Percentiles rank a stretch among this genome's conserved stretches.
These are phyloP conservation scores for Tinospora cordifolia DNA, from an alignment of 164 flowering plant species.

Conservation along the genomic window DNA sequence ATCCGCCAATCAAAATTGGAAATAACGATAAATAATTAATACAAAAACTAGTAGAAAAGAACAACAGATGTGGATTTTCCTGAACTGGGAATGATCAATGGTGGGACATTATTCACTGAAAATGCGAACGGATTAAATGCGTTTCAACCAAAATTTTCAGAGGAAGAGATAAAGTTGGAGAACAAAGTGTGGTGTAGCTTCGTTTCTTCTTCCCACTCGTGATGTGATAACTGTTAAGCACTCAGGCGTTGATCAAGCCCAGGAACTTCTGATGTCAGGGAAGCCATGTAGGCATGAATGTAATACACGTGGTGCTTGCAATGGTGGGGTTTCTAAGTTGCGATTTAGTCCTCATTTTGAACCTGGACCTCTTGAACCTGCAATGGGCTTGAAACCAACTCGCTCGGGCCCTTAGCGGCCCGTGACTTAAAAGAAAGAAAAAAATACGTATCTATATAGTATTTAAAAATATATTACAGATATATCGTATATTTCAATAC, in stretches of 20 bases:
- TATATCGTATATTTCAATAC: too few species aligned
- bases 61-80: background rate
- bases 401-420: too few species aligned
- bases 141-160: background rate
- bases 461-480: too few species aligned
- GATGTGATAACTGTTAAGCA: background rate
- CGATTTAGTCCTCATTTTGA: too few species aligned
- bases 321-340: too few species aligned
- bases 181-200: constrained; percentile 7
- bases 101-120: background rate
- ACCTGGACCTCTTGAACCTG: too few species aligned
- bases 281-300: too few species aligned
- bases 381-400: too few species aligned
- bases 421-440: too few species aligned
- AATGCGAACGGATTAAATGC: background rate
- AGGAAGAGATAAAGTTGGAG: constrained; percentile 2
- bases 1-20: background rate
- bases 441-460: too few species aligned
- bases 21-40: background rate
- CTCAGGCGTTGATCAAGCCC: background rate
- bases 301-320: too few species aligned
- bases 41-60: background rate
- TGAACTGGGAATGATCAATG: background rate
- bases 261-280: background rate
- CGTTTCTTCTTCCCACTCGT: background rate